phyloP scores from a whole-genome alignment of 2,329 filamentous ascomycete species.

The Claviceps lovelessii region DNA sequence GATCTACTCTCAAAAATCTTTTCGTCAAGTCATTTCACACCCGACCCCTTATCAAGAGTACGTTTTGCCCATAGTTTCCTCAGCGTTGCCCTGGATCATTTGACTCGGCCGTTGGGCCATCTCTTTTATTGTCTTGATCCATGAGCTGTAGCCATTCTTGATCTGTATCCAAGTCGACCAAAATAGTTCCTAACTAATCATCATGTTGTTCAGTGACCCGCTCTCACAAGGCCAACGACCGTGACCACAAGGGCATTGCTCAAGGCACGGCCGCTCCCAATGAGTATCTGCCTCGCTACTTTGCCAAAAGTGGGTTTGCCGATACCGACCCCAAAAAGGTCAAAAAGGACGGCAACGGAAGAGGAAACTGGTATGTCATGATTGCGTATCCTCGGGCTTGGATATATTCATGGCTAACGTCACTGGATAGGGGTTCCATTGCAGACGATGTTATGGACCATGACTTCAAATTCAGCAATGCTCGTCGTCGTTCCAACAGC shows the following conservation, averaged over 20 bases:
- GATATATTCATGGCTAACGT: neutral
- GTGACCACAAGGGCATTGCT: slow-evolving; percentile 68
- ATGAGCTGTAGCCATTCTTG: neutral
- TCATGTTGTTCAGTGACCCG: slow-evolving; percentile 64
- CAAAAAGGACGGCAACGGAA: slow-evolving; percentile 91
- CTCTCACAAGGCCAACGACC: slow-evolving; percentile 90
- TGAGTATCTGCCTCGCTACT: slow-evolving; percentile 78
- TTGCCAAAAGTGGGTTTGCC: slow-evolving; percentile 71
- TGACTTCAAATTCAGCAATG: slow-evolving; percentile 68
- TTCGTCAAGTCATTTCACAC: neutral
- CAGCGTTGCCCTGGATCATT: too few relatives aligned
- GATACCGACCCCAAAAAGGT: slow-evolving; percentile 80
- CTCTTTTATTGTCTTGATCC: neutral
- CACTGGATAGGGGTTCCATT: slow-evolving; percentile 53
- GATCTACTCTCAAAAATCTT: neutral
- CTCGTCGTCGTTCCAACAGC: slow-evolving; percentile 86
- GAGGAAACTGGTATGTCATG: slow-evolving; percentile 72
- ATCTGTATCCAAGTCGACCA: neutral
- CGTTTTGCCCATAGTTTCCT: neutral
- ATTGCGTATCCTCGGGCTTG: neutral
- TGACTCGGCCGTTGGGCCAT: neutral
- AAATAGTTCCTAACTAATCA: neutral
- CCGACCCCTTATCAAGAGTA: neutral
- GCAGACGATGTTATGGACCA: slow-evolving; percentile 78
- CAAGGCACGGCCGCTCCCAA: slow-evolving; percentile 56